Conservation (phyloP, 169 alveolate species). For the Eimeria mitis region DNA sequence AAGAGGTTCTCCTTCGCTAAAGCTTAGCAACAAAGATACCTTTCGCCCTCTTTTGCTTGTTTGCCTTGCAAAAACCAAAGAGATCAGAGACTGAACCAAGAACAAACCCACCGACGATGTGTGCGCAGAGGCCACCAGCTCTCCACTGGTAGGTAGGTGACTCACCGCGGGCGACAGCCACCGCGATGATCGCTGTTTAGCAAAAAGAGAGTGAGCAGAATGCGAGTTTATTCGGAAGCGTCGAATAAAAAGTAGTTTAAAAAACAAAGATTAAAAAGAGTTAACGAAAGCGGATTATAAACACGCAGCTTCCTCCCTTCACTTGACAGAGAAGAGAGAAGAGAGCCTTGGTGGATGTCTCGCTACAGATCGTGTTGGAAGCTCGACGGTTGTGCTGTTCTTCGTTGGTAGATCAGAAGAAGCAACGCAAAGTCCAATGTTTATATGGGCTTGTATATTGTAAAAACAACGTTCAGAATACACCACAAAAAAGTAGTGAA, state of each 20-base stretch:
- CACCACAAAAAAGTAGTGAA: no score
- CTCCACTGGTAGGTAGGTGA: neutral
- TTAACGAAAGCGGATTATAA: neutral
- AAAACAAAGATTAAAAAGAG: neutral
- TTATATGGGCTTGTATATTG: neutral
- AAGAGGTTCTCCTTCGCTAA: neutral
- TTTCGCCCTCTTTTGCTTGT: neutral
- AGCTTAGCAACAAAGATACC: neutral
- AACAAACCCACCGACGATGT: neutral
- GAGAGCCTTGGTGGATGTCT: constrained; percentile 14
- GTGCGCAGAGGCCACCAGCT: neutral
- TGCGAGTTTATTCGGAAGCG: neutral
- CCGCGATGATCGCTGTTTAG: neutral
- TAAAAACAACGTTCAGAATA: neutral
- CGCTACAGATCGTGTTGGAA: neutral
- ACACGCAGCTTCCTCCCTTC: constrained; percentile 6
- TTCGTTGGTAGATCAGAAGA: neutral
- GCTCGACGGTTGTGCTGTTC: constrained; percentile 1
- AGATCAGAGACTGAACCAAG: neutral
- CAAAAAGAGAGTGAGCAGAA: neutral
- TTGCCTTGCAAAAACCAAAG: neutral
- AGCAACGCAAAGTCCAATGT: neutral
- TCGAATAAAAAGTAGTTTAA: neutral
- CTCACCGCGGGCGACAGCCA: constrained; percentile 45
- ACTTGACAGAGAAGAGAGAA: neutral